Conservation (phyloP, 202 grass and related monocot genomes). For the Digitaria exilis region DNA sequence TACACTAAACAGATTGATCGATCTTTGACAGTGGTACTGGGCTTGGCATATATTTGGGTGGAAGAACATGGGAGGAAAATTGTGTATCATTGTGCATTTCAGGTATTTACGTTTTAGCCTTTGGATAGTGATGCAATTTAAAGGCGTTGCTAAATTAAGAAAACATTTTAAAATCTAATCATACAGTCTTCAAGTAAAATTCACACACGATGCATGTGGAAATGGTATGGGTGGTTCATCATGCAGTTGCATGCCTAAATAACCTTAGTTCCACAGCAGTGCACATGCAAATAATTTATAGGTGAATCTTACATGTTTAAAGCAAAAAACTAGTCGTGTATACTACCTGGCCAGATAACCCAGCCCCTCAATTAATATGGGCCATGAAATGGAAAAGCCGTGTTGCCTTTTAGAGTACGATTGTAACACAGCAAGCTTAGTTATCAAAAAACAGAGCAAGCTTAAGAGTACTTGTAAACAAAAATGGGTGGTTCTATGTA, state of each 20-base stretch:
- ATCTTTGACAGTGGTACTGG: conserved; percentile 1
- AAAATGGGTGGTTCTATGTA: background rate
- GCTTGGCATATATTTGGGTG: background rate
- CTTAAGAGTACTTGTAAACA: background rate
- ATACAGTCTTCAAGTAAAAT: background rate
- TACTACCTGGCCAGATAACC: background rate
- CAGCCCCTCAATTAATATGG: background rate
- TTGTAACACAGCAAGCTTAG: conserved; percentile 14
- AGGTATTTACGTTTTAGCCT: background rate
- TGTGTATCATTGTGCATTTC: background rate
- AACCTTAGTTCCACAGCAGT: background rate
- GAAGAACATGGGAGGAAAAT: background rate
- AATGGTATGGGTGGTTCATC: background rate
- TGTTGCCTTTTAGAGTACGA: background rate
- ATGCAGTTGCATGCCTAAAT: background rate
- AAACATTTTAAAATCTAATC: background rate
- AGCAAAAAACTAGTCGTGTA: background rate
- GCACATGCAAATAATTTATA: background rate
- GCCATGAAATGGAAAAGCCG: background rate
- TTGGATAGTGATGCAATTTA: background rate
- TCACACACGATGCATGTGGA: background rate
- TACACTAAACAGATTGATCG: conserved; percentile 8
- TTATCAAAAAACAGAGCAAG: background rate
- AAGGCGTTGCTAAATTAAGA: background rate
- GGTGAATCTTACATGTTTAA: background rate